Evolutionary conservation across 495 filamentous ascomycete genomes (phyloP).

Genomic region (Xylaria flabelliformis): DNA sequence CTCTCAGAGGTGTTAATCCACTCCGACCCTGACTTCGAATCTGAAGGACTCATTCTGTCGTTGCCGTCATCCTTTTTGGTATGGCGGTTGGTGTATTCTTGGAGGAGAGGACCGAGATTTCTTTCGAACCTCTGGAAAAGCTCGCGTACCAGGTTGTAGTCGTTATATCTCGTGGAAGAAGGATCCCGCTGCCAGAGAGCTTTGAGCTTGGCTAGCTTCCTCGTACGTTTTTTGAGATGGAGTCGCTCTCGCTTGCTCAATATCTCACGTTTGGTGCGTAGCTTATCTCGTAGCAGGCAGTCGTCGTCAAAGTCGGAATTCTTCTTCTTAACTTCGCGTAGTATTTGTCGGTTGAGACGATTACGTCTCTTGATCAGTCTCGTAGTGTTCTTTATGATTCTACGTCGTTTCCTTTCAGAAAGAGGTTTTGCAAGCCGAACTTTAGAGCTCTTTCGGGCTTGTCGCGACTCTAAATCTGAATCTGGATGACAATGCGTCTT

Average conservation of each 20-base stretch:
- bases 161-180: background rate
- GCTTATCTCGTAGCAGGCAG: background rate
- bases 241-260: constrained; percentile 12
- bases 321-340: constrained; percentile 11
- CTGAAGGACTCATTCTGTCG: background rate
- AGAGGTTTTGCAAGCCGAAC: background rate
- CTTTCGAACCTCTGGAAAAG: constrained; percentile 24
- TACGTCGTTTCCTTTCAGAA: background rate
- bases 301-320: constrained; percentile 12
- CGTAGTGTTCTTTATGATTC: background rate
- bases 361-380: constrained; percentile 19
- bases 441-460: background rate
- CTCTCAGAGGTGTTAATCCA: background rate
- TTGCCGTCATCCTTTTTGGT: background rate
- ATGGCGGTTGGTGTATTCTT: background rate
- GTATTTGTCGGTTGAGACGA: constrained; percentile 22
- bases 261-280: constrained; percentile 6
- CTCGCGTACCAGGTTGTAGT: constrained; percentile 18
- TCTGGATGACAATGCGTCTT: background rate
- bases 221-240: constrained; percentile 9
- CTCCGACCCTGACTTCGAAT: background rate
- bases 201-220: constrained; percentile 18
- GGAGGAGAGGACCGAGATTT: constrained; percentile 21
- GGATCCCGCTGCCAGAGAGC: constrained; percentile 2
- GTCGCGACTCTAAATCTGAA: background rate